A percentile compares a stretch with the other conserved stretches of the same genome.
Evolutionary conservation across 306 rosid species (phyloP).

Genomic region (Dalbergia cochinchinensis): DNA sequence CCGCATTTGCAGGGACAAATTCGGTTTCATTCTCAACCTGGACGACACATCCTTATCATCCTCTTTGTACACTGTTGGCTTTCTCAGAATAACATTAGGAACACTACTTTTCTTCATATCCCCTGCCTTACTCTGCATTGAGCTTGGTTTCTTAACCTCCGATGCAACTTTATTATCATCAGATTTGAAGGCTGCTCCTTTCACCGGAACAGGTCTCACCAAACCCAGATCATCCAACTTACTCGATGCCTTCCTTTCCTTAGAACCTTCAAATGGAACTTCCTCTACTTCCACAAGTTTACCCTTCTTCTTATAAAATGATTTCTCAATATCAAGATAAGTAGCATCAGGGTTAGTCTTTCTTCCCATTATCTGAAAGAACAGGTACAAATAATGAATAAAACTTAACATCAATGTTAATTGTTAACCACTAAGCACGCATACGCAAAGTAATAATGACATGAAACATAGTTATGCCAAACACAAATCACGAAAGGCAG

Average conservation of each 20-base stretch:
- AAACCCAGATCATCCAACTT: slow-evolving; percentile 68
- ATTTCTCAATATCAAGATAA: slow-evolving; percentile 89
- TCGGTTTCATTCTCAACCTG: slow-evolving; percentile 72
- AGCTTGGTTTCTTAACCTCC: slow-evolving; percentile 62
- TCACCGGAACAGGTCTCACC: slow-evolving; percentile 74
- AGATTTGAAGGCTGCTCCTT: slow-evolving; percentile 59
- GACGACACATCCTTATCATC: slow-evolving; percentile 59
- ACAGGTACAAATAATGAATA: background rate
- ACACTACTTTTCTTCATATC: slow-evolving; percentile 57
- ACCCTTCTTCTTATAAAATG: slow-evolving; percentile 77
- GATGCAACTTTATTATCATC: slow-evolving; percentile 54
- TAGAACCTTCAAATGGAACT: slow-evolving; percentile 70
- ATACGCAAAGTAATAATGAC: background rate
- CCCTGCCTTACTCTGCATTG: slow-evolving; percentile 44
- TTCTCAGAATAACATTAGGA: slow-evolving; percentile 87
- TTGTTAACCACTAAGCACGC: background rate
- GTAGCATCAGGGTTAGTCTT: slow-evolving; percentile 80
- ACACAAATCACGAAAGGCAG: background rate
- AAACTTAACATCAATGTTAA: background rate
- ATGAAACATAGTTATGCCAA: slow-evolving; percentile 21
- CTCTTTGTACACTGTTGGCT: slow-evolving; percentile 63
- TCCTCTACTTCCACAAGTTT: slow-evolving; percentile 71
- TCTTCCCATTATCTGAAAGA: slow-evolving; percentile 83
- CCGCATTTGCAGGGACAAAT: slow-evolving; percentile 70
- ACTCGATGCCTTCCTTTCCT: slow-evolving; percentile 51